Conservation (phyloP, 352 stramenopile genomes). For the Pythium grandisporangium region DNA sequence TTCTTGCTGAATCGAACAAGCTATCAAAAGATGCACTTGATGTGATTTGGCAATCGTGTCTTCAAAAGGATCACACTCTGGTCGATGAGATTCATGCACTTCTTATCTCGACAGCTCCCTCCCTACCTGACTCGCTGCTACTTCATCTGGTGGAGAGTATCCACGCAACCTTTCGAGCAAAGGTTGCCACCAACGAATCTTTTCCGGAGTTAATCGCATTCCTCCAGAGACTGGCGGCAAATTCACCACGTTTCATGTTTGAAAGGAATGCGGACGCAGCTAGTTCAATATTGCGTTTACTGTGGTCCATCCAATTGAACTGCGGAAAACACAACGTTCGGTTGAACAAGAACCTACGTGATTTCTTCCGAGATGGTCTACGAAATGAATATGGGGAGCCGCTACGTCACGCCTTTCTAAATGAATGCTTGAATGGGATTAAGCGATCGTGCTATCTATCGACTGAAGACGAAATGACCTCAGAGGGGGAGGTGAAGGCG, state of each 20-base stretch:
- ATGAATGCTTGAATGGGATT: conserved; percentile 69
- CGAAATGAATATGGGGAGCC: conserved; percentile 60
- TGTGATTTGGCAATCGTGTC: conserved; percentile 71
- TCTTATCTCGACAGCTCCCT: conserved; percentile 65
- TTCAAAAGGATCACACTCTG: conserved; percentile 79
- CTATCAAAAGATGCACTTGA: conserved; percentile 52
- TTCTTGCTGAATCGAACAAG: conserved; percentile 74
- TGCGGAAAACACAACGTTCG: conserved; percentile 46
- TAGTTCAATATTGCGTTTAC: conserved; percentile 50
- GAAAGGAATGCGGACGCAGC: conserved; percentile 54
- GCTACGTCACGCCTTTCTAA: conserved; percentile 57
- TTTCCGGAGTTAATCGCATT: conserved; percentile 72
- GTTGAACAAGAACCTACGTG: conserved; percentile 50
- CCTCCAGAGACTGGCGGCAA: conserved; percentile 64
- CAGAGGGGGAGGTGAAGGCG: conserved; percentile 8
- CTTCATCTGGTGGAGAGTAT: conserved; percentile 67
- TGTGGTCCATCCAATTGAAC: conserved; percentile 83
- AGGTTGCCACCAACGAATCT: conserved; percentile 34
- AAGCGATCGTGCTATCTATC: conserved; percentile 56
- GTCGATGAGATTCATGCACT: conserved; percentile 80
- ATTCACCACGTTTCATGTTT: conserved; percentile 61
- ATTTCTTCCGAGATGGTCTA: conserved; percentile 79
- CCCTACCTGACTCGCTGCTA: conserved; percentile 61
- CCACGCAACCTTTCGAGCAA: conserved; percentile 39
- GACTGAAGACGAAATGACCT: conserved; percentile 9